Base-by-base conservation (phyloP, 148 eudicot species). In the Dianthus caryophyllus region DNA sequence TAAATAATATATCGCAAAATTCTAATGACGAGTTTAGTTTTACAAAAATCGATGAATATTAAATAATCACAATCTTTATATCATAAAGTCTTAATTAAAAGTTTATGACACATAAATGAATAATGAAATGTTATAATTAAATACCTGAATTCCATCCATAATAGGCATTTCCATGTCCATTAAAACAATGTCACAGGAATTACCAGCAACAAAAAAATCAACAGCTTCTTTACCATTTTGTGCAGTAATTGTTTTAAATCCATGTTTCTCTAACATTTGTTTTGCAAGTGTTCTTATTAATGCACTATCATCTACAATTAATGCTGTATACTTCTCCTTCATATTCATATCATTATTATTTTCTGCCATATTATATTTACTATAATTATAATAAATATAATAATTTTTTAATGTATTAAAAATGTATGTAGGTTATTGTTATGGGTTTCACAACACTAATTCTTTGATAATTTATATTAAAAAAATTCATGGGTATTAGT, bases 111-210 rank as follows among this genome's bases (percentile, higher is more conserved):
- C n/a, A n/a, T n/a, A n/a, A n/a, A n/a, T n/a, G n/a, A n/a, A n/a
- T n/a, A n/a, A n/a, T n/a, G n/a, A n/a, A n/a, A n/a, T n/a, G n/a
- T n/a, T n/a, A n/a, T n/a, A 41, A 41, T 41, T n/a, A 62, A 44
- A 2, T 74, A 74, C 77, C 77, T 74, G 48, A 29, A 74, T 74
- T 9, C 77, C 77, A 44, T 74, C 31, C 77, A 68, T 68, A 0
- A 62, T 11, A 31, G 77, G 77, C 73, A 74, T 74, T 68, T 74
- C 64, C 77, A 74, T 62, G 21, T 74, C 77, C 77, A 74, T 74
- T 26, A 74, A 20, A 44, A 74, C 56, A 50, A 61, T 41, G 43
- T 74, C 77, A 53, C 70, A 74, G 15, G 63, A 39, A 16, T 68
- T 68, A 0, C 77, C 77, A 5, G 10, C 49, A 53, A 0, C 43